phyloP scores from a whole-genome alignment of 2,329 filamentous ascomycete genomes.

The Cercospora sesami region DNA sequence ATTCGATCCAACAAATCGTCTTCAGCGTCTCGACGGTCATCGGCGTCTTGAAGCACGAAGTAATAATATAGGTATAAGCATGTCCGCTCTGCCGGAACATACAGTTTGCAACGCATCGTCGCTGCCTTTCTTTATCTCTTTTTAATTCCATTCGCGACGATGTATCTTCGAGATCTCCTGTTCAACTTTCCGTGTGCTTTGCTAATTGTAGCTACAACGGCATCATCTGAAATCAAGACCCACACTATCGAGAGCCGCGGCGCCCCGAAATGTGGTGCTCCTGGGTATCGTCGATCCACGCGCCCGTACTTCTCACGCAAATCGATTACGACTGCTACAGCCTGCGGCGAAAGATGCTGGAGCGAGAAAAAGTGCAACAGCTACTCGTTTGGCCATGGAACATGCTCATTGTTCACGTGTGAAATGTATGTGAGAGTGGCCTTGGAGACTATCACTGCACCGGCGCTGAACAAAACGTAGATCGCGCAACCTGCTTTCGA shows the following conservation, averaged over 20 bases:
- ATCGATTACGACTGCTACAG: neutral
- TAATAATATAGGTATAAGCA: too few species aligned
- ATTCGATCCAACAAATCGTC: neutral
- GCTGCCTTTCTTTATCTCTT: neutral
- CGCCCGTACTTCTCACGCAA: conserved; percentile 2
- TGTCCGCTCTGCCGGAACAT: too few species aligned
- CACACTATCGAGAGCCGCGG: neutral
- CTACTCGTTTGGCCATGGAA: conserved; percentile 2
- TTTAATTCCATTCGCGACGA: neutral
- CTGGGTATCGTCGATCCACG: neutral
- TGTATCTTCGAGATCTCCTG: neutral
- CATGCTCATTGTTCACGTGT: neutral
- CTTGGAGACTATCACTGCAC: neutral
- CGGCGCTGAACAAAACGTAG: neutral
- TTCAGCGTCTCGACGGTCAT: neutral
- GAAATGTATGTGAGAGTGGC: neutral
- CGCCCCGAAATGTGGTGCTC: neutral
- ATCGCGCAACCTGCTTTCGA: neutral
- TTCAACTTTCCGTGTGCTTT: neutral
- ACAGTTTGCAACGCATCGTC: too few species aligned
- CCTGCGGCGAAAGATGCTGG: conserved; percentile 4
- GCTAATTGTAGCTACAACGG: neutral
- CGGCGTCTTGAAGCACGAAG: neutral
- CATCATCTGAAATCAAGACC: neutral
- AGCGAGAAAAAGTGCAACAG: conserved; percentile 1